Evolutionary conservation across 176 grass and related monocot species (phyloP).

Genomic region (Hordeum vulgare): DNA sequence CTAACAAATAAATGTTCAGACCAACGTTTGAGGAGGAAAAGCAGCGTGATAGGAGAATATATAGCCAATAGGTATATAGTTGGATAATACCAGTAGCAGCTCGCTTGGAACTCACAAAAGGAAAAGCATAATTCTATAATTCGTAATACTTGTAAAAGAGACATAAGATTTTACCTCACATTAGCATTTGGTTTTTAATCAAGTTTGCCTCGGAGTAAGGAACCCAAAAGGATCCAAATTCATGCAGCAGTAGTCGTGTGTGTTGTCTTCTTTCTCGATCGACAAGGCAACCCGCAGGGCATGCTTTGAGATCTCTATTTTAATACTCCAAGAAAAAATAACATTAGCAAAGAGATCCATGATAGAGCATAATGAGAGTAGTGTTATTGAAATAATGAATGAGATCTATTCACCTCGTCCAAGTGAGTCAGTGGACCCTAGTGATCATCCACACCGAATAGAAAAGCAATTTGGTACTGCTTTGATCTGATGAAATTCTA

Average conservation of each 20-base stretch:
- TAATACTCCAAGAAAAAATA: not conserved
- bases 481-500: constrained; percentile 66
- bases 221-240: constrained; percentile 11
- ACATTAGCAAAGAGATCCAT: not conserved
- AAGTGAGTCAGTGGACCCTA: constrained; percentile 75
- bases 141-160: too few relatives aligned
- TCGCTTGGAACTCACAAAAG: too few relatives aligned
- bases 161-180: too few relatives aligned
- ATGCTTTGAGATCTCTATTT: not conserved
- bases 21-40: too few relatives aligned
- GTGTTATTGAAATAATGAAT: not conserved
- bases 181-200: constrained; percentile 36
- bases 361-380: not conserved
- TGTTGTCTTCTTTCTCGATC: too few relatives aligned
- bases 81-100: too few relatives aligned
- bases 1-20: too few relatives aligned
- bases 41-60: too few relatives aligned
- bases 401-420: constrained; percentile 61
- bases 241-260: too few relatives aligned
- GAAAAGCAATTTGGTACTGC: constrained; percentile 53
- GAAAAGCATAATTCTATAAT: too few relatives aligned
- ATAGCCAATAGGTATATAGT: too few relatives aligned
- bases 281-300: too few relatives aligned
- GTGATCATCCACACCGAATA: constrained; percentile 80
- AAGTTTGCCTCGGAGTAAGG: constrained; percentile 32